These are phyloP conservation scores for Paxillus ammoniavirescens DNA, from an alignment of 768 basidiomycete species.

Conservation along the genomic window DNA sequence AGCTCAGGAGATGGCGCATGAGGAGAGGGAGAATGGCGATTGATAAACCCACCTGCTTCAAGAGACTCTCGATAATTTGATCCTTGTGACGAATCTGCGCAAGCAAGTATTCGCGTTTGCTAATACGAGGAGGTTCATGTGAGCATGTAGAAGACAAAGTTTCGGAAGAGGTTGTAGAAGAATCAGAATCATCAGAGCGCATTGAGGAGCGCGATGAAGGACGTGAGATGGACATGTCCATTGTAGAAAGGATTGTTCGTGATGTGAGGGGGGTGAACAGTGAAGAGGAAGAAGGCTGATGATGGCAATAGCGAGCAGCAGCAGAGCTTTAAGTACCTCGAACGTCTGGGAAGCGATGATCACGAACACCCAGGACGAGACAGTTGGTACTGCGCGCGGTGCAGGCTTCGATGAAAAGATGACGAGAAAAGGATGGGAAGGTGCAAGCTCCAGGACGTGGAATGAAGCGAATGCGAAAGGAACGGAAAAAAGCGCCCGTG, in stretches of 20 bases:
- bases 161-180: slow-evolving; percentile 33
- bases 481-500: background rate
- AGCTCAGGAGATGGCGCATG: background rate
- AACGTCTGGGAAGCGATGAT: background rate
- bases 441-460: background rate
- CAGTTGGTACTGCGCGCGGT: slow-evolving; percentile 15
- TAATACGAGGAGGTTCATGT: slow-evolving; percentile 36
- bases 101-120: slow-evolving; percentile 83
- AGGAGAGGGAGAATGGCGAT: background rate
- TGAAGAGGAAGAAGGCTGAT: background rate
- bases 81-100: slow-evolving; percentile 89
- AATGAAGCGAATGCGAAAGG: background rate
- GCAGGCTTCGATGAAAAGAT: slow-evolving; percentile 12
- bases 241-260: background rate
- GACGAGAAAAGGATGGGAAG: background rate
- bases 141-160: slow-evolving; percentile 36
- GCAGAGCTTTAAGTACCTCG: slow-evolving; percentile 21
- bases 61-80: slow-evolving; percentile 77
- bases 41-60: slow-evolving; percentile 62
- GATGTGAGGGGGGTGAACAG: background rate
- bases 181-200: slow-evolving; percentile 26
- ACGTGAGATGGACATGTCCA: slow-evolving; percentile 12
- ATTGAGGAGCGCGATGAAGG: slow-evolving; percentile 17
- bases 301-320: background rate
- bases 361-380: background rate